Evolutionary conservation across 2,329 filamentous ascomycete genomes (phyloP).

Genomic region (Periconia sp.): DNA sequence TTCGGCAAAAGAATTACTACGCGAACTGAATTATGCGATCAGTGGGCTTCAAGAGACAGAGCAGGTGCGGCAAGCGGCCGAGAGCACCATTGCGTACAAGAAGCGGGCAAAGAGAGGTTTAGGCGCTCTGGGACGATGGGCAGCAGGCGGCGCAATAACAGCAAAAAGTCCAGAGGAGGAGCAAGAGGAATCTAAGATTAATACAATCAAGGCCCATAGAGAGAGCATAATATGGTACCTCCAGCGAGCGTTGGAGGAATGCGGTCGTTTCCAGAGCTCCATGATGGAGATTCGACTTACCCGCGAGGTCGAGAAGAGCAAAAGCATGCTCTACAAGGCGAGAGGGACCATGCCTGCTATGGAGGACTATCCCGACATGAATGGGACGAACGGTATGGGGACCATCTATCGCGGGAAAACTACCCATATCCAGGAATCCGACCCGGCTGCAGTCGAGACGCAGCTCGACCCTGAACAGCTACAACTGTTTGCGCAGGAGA

Average conservation of each 20-base stretch:
- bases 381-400: conserved; percentile 17
- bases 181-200: conserved; percentile 72
- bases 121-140: conserved; percentile 74
- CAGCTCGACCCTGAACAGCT: conserved; percentile 82
- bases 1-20: conserved; percentile 82
- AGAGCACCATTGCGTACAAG: conserved; percentile 71
- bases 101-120: conserved; percentile 68
- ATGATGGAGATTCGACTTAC: conserved; percentile 93
- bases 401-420: conserved; percentile 35
- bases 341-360: conserved; percentile 43
- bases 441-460: conserved; percentile 52
- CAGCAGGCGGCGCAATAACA: conserved; percentile 56
- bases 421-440: conserved; percentile 26
- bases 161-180: conserved; percentile 71
- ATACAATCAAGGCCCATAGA: conserved; percentile 71
- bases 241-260: conserved; percentile 75
- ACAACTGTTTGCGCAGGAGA: conserved; percentile 92
- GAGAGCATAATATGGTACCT: conserved; percentile 87
- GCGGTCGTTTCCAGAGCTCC: conserved; percentile 76
- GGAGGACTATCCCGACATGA: conserved; percentile 26
- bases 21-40: conserved; percentile 84
- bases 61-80: conserved; percentile 77
- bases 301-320: conserved; percentile 86
- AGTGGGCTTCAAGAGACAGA: conserved; percentile 81
- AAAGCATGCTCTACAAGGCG: conserved; percentile 79